These are phyloP conservation scores for Sporormia fimetaria DNA, from an alignment of 495 filamentous ascomycete genomes.

Conservation along the genomic window DNA sequence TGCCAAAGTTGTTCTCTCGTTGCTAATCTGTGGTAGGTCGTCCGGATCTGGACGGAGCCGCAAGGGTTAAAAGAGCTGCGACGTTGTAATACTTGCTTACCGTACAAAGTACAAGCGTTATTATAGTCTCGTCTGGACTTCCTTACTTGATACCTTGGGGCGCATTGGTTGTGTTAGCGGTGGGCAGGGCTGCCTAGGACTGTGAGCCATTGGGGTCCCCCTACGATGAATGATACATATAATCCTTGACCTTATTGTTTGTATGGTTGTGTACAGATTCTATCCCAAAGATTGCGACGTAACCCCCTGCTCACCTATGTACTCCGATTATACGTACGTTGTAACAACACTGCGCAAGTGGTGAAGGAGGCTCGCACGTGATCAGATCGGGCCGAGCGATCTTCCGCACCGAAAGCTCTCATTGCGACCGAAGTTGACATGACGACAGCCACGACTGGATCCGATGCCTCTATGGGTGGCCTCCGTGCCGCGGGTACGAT, in stretches of 20 bases:
- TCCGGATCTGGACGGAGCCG: slow-evolving; percentile 24
- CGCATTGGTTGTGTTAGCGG: too few relatives aligned
- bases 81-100: slow-evolving; percentile 2
- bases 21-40: slow-evolving; percentile 16
- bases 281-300: slow-evolving; percentile 3
- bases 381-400: slow-evolving; percentile 5
- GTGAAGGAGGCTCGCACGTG: slow-evolving; percentile 3
- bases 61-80: slow-evolving; percentile 5
- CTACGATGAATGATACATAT: slow-evolving; percentile 3
- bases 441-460: too few relatives aligned
- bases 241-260: too few relatives aligned
- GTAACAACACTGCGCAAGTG: not conserved
- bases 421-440: too few relatives aligned
- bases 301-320: too few relatives aligned
- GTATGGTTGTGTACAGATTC: slow-evolving; percentile 2
- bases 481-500: slow-evolving; percentile 15
- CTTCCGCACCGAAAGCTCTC: slow-evolving; percentile 3
- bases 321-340: not conserved
- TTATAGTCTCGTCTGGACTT: not conserved
- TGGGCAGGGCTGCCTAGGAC: too few relatives aligned
- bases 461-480: slow-evolving; percentile 26
- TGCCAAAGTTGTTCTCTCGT: not conserved
- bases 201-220: too few relatives aligned
- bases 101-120: not conserved
- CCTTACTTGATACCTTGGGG: too few relatives aligned